A percentile compares a stretch with the other conserved stretches of the same genome.
Evolutionary conservation across 352 stramenopile species (phyloP).

Genomic region (Sclerospora graminicola): DNA sequence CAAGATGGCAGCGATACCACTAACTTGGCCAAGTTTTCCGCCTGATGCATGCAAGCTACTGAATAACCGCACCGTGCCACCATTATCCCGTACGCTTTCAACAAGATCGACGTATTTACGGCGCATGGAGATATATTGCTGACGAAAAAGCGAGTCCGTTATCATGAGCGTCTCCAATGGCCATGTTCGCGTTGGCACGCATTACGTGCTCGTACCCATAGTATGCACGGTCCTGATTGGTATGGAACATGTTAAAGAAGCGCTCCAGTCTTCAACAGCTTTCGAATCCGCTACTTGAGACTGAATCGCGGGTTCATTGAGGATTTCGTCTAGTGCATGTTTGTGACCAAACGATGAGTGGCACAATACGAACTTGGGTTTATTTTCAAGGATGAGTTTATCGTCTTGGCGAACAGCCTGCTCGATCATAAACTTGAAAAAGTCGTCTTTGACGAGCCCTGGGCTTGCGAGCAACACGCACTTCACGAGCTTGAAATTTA

Average conservation of each 20-base stretch:
- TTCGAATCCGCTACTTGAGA: slow-evolving; percentile 93
- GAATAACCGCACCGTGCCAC: slow-evolving; percentile 90
- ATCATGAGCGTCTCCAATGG: slow-evolving; percentile 94
- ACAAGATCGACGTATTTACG: slow-evolving; percentile 92
- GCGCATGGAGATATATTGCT: slow-evolving; percentile 82
- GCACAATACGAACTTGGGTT: slow-evolving; percentile 93
- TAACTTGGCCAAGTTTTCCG: slow-evolving; percentile 92
- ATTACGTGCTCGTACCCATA: slow-evolving; percentile 94
- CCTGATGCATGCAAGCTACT: slow-evolving; percentile 92
- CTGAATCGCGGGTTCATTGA: slow-evolving; percentile 89
- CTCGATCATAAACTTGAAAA: slow-evolving; percentile 92
- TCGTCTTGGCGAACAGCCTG: slow-evolving; percentile 90
- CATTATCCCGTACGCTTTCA: slow-evolving; percentile 87
- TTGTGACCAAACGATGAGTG: slow-evolving; percentile 95
- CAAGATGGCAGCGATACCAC: slow-evolving; percentile 92
- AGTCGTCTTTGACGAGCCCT: slow-evolving; percentile 97
- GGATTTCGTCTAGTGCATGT: slow-evolving; percentile 94
- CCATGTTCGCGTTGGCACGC: slow-evolving; percentile 86
- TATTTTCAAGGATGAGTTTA: slow-evolving; percentile 93
- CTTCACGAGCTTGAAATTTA: slow-evolving; percentile 97
- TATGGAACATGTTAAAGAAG: slow-evolving; percentile 96
- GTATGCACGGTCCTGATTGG: slow-evolving; percentile 92
- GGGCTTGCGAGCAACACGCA: slow-evolving; percentile 92
- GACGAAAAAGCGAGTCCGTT: slow-evolving; percentile 92
- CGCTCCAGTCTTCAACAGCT: slow-evolving; percentile 85